Evolutionary conservation across 192 early-diverging fungal genomes (phyloP).

Genomic region (Lunasporangiospora selenospora): DNA sequence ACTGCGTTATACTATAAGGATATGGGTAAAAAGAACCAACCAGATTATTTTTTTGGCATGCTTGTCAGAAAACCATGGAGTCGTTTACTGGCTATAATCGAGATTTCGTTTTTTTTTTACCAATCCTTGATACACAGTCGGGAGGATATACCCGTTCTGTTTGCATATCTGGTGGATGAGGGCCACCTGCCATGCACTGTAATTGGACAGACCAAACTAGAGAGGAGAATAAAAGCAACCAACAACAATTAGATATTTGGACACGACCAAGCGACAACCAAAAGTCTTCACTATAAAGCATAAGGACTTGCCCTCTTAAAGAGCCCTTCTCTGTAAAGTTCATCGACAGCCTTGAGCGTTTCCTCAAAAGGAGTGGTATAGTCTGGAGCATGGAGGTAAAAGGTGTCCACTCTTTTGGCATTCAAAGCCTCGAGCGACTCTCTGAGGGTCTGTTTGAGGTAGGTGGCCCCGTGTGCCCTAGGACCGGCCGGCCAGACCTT

Average conservation of each 20-base stretch:
- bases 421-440: constrained; percentile 57
- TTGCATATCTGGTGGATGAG: constrained; percentile 25
- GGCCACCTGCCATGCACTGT: constrained; percentile 12
- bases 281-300: too few relatives aligned
- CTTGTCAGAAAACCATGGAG: too few relatives aligned
- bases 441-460: constrained; percentile 21
- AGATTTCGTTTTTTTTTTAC: too few relatives aligned
- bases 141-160: constrained; percentile 18
- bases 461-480: constrained; percentile 36
- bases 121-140: constrained; percentile 34
- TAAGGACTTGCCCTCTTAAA: constrained; percentile 46
- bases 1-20: too few relatives aligned
- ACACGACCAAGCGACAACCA: too few relatives aligned
- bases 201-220: constrained; percentile 31
- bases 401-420: constrained; percentile 58
- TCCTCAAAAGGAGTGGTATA: constrained; percentile 56
- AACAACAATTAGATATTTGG: too few relatives aligned
- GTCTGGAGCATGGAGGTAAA: constrained; percentile 71
- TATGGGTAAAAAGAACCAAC: too few relatives aligned
- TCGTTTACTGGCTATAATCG: too few relatives aligned
- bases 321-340: constrained; percentile 57
- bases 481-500: constrained; percentile 28
- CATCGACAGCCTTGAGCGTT: constrained; percentile 61
- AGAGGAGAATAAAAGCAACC: too few relatives aligned
- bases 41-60: too few relatives aligned